Percentiles rank a stretch among this genome's conserved stretches.
Evolutionary conservation across 2,329 filamentous ascomycete genomes (phyloP).

Genomic region (Cytospora paraplurivora): DNA sequence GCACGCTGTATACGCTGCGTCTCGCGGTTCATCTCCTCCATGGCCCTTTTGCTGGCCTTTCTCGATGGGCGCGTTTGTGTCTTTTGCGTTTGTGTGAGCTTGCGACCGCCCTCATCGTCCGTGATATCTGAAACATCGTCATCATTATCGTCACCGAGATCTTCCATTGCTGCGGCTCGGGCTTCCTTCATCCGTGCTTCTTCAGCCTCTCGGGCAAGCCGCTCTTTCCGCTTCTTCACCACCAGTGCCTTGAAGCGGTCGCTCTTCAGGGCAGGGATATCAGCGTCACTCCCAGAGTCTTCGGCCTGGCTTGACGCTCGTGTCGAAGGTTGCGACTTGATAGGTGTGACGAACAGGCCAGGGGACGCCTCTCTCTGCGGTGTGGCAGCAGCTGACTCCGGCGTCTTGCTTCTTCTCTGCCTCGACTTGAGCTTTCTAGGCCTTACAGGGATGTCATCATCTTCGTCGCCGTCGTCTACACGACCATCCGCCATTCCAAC

Average conservation of each 20-base stretch:
- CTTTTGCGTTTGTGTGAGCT: slow-evolving; percentile 68
- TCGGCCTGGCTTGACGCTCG: slow-evolving; percentile 30
- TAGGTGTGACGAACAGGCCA: slow-evolving; percentile 60
- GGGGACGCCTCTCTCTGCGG: slow-evolving; percentile 46
- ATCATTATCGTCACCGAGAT: slow-evolving; percentile 45
- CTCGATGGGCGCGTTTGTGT: slow-evolving; percentile 67
- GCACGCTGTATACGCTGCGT: slow-evolving; percentile 88
- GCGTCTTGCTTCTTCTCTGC: slow-evolving; percentile 39
- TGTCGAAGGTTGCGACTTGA: slow-evolving; percentile 38
- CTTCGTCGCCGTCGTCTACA: slow-evolving; percentile 41
- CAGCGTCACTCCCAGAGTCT: slow-evolving; percentile 49
- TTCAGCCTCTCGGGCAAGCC: slow-evolving; percentile 66
- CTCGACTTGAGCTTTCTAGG: slow-evolving; percentile 45
- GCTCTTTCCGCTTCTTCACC: slow-evolving; percentile 71
- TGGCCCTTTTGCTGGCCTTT: slow-evolving; percentile 90
- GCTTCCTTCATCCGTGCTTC: slow-evolving; percentile 53
- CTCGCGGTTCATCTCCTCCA: slow-evolving; percentile 93
- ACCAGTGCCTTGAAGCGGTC: slow-evolving; percentile 72
- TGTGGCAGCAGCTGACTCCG: slow-evolving; percentile 38
- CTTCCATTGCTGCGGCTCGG: slow-evolving; percentile 43
- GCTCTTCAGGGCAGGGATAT: slow-evolving; percentile 51
- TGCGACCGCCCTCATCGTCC: slow-evolving; percentile 64
- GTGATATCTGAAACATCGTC: slow-evolving; percentile 57
- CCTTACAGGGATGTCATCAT: slow-evolving; percentile 45
- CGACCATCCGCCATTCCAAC: slow-evolving; percentile 31